These are phyloP conservation scores for Leccinum griseonigrum DNA, from an alignment of 1,284 basidiomycete genomes.

Conservation along the genomic window DNA sequence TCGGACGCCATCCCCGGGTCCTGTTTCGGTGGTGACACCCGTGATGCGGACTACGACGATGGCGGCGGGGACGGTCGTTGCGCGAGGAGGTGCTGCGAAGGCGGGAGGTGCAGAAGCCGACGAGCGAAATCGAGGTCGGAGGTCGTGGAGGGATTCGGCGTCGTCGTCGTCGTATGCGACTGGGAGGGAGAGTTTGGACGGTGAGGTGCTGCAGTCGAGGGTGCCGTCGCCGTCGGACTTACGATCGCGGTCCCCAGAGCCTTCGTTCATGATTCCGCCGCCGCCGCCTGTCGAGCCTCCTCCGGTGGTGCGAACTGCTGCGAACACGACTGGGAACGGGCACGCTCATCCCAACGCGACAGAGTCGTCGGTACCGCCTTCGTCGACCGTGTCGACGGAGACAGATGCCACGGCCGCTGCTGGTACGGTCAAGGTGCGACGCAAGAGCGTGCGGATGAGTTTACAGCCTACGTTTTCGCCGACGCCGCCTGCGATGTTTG, in stretches of 20 bases:
- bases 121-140: neutral
- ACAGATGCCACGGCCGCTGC: conserved; percentile 22
- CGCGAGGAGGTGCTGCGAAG: neutral
- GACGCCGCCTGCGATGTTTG: conserved; percentile 61
- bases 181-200: conserved; percentile 45
- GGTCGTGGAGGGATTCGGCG: conserved; percentile 17
- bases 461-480: conserved; percentile 69
- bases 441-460: conserved; percentile 75
- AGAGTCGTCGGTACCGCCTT: conserved; percentile 1
- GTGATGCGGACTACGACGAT: neutral
- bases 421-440: conserved; percentile 37
- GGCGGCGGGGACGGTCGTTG: neutral
- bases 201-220: conserved; percentile 24
- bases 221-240: conserved; percentile 12
- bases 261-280: conserved; percentile 23
- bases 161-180: conserved; percentile 60
- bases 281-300: conserved; percentile 23
- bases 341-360: conserved; percentile 8
- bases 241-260: neutral
- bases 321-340: neutral
- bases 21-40: neutral
- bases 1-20: conserved; percentile 37
- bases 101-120: neutral
- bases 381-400: conserved; percentile 20
- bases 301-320: neutral